Evolutionary conservation across 371 early-diverging fungal genomes (phyloP).

Genomic region (Paraphysoderma sedebokerense): DNA sequence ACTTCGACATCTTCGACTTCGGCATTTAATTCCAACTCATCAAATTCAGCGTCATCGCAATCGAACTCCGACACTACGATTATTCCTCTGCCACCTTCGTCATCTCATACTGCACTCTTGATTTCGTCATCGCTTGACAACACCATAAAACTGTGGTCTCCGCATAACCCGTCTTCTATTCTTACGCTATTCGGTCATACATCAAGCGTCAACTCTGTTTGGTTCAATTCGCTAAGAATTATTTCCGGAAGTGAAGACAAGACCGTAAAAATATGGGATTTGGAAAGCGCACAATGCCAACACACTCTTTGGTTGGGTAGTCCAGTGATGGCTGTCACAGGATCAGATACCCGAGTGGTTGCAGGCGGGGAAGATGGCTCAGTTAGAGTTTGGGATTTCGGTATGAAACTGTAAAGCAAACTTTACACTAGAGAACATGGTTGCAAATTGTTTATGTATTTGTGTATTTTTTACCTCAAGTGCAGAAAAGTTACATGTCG

Average conservation of each 20-base stretch:
- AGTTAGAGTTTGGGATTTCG: slow-evolving; percentile 62
- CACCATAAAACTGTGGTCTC: slow-evolving; percentile 75
- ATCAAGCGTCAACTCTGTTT: slow-evolving; percentile 39
- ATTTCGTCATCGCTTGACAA: slow-evolving; percentile 40
- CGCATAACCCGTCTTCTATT: slow-evolving; percentile 53
- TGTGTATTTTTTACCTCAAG: too few species aligned
- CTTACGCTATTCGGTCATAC: slow-evolving; percentile 78
- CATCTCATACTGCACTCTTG: neutral
- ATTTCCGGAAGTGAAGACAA: slow-evolving; percentile 82
- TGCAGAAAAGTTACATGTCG: too few species aligned
- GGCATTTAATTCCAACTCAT: too few species aligned
- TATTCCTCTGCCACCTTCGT: slow-evolving; percentile 9
- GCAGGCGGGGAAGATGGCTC: slow-evolving; percentile 71
- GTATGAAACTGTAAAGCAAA: too few species aligned
- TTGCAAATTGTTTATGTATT: too few species aligned
- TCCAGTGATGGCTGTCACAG: neutral
- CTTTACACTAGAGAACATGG: too few species aligned
- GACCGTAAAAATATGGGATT: slow-evolving; percentile 87
- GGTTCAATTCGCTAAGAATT: slow-evolving; percentile 75
- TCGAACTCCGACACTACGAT: slow-evolving; percentile 6
- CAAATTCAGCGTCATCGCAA: too few species aligned
- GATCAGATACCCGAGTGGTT: slow-evolving; percentile 59
- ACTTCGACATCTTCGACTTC: too few species aligned
- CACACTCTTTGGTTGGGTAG: slow-evolving; percentile 47
- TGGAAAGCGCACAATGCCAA: slow-evolving; percentile 60